Evolutionary conservation across 331 rosid genomes (phyloP), one percentile per base, ranked within the genome.

Genomic region (Malus hybrid): DNA sequence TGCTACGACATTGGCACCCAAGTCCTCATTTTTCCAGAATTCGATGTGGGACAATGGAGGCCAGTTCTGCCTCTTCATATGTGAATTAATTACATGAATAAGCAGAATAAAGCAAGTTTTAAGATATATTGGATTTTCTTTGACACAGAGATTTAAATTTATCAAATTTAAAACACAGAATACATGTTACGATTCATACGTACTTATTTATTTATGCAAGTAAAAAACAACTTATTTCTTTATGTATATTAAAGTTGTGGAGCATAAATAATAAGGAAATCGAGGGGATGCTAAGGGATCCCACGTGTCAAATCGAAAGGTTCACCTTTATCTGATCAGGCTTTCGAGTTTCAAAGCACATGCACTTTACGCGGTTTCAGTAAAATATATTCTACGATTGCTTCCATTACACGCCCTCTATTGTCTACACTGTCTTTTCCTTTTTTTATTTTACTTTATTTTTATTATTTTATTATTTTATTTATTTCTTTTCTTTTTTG

Each of bases 291-390:
- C 19, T 24, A 22, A 14, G 67, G 22, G 72, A 15, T 78, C 46
- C 46, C 13, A 39, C 46, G 46, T 39, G 46, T 39, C 34, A 48
- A 64, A 86, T 86, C 93, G 14, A 29, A 88, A 70, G 89, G 86
- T 20, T 72, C 46, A 34, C 2, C 26, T 50, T 79, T 20, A 8
- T 62, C 39, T 67, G n/a, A 81, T 32, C 12, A 13, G 56, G 30
- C 44, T 39, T 66, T 55, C 71, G 70, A 84, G 77, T 32, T 68
- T 62, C 74, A 79, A 84, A 79, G 85, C 84, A 85, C 83, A 85
- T 85, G 89, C 82, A 74, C 85, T 88, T 85, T 78, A 90, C 93
- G 93, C 91, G 91, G 91, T 90, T 88, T 90, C 71, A 66, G 88
- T 78, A 28, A 29, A 28, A 12, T 16, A 73, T 42, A 24, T 61